Evolutionary conservation across 768 basidiomycete genomes (phyloP), one percentile per base, ranked within the genome.

Genomic region (Pisolithus sp.): DNA sequence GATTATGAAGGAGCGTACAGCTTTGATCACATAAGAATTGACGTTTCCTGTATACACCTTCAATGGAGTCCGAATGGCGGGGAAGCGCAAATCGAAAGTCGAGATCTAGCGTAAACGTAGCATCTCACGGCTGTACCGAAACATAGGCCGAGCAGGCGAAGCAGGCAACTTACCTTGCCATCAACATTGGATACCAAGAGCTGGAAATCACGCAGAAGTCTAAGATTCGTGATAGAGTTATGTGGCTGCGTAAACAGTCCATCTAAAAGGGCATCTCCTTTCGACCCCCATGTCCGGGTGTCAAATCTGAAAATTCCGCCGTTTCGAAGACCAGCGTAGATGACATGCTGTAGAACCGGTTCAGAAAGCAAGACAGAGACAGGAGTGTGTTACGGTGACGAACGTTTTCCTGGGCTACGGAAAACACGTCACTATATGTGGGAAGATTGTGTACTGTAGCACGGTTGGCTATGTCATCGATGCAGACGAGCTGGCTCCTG

Each of bases 391-490:
- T 37, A 30, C 8, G 8, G 21, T 18, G 7, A 59, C 72, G 5
- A 39, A 84, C 85, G 47, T 75, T 66, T 44, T 71, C 62, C 57
- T 81, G 81, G 44, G 71, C 62, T n/a, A 86, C 66, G 3, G 84
- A 65, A 55, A 88, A 79, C 0, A 86, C 80, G 58, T 86, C 85
- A 49, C 83, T 85, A 18, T 71, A 57, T 3, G 83, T 85, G 24
- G 72, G 64, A 9, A 87, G 61, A 52, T 66, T 58, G 48, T 70
- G 67, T 2, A 76, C 59, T 13, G 67, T 65, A 2, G 57, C 52
- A 28, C 69, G 58, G 2, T 58, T 51, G 31, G 78, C 76, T 42
- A 85, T 70, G 50, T 85, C 79, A 4, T 71, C 61, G 3, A 87
- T 60, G 44, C 78, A 69, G 1, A 82, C 68, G 0, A 77, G 83